A percentile compares a stretch with the other conserved stretches of the same genome.
Evolutionary conservation across 495 filamentous ascomycete species (phyloP).

Genomic region (Amorphotheca resinae): DNA sequence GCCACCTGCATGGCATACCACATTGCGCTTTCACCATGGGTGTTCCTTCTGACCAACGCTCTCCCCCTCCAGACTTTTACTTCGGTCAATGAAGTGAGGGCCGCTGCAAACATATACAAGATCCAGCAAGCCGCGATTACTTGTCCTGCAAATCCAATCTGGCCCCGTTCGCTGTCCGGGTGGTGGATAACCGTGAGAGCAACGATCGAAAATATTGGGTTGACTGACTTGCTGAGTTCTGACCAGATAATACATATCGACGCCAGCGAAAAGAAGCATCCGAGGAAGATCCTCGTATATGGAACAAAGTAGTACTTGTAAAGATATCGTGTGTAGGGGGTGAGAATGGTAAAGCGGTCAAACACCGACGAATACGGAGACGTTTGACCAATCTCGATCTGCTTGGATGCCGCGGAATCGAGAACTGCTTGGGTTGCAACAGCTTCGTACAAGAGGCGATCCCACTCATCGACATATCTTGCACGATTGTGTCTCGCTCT

Average conservation of each 20-base stretch:
- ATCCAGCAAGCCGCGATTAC: slow-evolving; percentile 78
- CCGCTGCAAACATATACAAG: slow-evolving; percentile 80
- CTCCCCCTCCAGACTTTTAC: slow-evolving; percentile 93
- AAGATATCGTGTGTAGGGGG: slow-evolving; percentile 73
- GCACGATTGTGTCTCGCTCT: slow-evolving; percentile 71
- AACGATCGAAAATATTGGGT: slow-evolving; percentile 68
- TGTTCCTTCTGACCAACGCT: slow-evolving; percentile 79
- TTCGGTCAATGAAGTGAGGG: slow-evolving; percentile 72
- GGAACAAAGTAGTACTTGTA: slow-evolving; percentile 61
- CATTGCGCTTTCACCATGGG: slow-evolving; percentile 79
- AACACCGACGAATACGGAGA: slow-evolving; percentile 41
- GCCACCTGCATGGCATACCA: slow-evolving; percentile 92
- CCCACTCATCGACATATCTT: slow-evolving; percentile 79
- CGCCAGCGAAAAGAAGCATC: slow-evolving; percentile 52
- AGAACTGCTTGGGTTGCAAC: slow-evolving; percentile 67
- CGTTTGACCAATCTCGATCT: slow-evolving; percentile 56
- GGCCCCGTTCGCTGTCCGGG: slow-evolving; percentile 45
- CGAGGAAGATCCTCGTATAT: slow-evolving; percentile 44
- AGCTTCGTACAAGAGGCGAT: slow-evolving; percentile 58
- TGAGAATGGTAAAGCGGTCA: slow-evolving; percentile 50
- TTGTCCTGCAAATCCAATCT: slow-evolving; percentile 74
- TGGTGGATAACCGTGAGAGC: slow-evolving; percentile 77
- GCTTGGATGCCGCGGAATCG: slow-evolving; percentile 69
- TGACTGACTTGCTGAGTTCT: slow-evolving; percentile 67
- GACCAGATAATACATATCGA: slow-evolving; percentile 84